These are phyloP conservation scores for Calonectria naviculata DNA, from an alignment of 2,329 filamentous ascomycete genomes.

Conservation along the genomic window DNA sequence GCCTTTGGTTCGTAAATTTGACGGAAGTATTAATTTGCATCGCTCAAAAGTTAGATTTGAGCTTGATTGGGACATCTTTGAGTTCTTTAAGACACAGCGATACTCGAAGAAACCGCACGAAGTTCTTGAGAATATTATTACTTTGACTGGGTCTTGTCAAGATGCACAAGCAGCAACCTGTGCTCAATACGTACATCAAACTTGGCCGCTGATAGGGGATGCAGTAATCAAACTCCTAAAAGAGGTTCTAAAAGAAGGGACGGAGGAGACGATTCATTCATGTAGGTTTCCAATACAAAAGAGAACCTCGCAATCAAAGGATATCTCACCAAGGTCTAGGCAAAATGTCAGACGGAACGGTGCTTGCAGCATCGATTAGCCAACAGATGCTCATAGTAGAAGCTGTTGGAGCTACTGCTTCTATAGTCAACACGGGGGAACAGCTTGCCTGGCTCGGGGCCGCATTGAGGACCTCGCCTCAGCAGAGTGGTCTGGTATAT, in stretches of 20 bases:
- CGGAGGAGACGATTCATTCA: neutral
- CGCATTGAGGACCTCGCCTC: constrained; percentile 15
- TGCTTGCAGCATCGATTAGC: neutral
- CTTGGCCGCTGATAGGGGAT: constrained; percentile 7
- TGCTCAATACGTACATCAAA: constrained; percentile 7
- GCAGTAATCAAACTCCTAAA: neutral
- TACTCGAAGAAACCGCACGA: neutral
- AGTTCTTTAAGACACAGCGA: constrained; percentile 1
- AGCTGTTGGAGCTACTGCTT: neutral
- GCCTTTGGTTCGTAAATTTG: too few species aligned
- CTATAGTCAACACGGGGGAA: constrained; percentile 20
- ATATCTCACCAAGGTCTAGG: neutral
- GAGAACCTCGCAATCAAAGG: neutral
- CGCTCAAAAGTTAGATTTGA: neutral
- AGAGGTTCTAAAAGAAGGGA: neutral
- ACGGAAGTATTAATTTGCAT: too few species aligned
- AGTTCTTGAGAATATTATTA: neutral
- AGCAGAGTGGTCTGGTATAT: neutral
- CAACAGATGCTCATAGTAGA: neutral
- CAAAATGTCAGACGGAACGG: neutral
- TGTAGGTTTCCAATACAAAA: neutral
- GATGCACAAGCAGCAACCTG: constrained; percentile 16
- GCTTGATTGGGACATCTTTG: neutral
- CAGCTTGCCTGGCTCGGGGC: constrained; percentile 28
- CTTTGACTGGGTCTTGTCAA: neutral